Evolutionary conservation across 768 basidiomycete species (phyloP), one percentile per base, ranked within the genome.

Genomic region (Agaricus bisporus): DNA sequence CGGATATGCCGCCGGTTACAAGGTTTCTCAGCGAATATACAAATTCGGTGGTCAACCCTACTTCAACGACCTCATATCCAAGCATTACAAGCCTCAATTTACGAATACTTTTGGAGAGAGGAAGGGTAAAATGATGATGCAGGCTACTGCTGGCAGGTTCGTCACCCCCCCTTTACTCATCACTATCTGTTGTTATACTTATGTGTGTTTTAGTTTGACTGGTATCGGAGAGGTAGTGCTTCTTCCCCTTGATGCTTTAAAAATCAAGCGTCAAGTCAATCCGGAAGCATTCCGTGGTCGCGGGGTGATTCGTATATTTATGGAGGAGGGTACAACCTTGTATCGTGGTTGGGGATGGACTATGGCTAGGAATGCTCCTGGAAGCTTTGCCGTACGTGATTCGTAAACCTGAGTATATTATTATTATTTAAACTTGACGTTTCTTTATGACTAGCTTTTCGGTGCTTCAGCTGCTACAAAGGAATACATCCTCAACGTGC

Each of bases 301-400:
- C 22, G 93, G 94, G 17, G 78, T 94, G 60, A 58, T 97, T 51
- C 86, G 88, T 50, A 92, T 99, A 61, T 82, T 99, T 68, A 69
- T 82, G 65, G 95, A 99, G 60, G 95, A 98, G 66, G 92, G 94
- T 53, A 81, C 88, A 8, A 81, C 88, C 1, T 80, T 99, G 35
- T 99, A 99, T 71, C 86, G 94, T 58, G 95, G 95, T 26, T 97
- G 95, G 92, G 95, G 95, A 42, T 98, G 95, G 95, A 98, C 95
- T 20, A 87, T 97, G 80, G 95, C 94, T 2, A 83, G 95, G 49
- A 99, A 99, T 61, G 95, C 95, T 0, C 95, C 95, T 0, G 95
- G 95, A 10, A 84, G 81, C 49, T 99, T 99, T 63, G 91, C 95
- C 51, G 94, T 95, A 64, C 57, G 89, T 75, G 3, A 46, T 9